Conservation (phyloP, 352 stramenopile species). For the Labyrinthula sp. region DNA sequence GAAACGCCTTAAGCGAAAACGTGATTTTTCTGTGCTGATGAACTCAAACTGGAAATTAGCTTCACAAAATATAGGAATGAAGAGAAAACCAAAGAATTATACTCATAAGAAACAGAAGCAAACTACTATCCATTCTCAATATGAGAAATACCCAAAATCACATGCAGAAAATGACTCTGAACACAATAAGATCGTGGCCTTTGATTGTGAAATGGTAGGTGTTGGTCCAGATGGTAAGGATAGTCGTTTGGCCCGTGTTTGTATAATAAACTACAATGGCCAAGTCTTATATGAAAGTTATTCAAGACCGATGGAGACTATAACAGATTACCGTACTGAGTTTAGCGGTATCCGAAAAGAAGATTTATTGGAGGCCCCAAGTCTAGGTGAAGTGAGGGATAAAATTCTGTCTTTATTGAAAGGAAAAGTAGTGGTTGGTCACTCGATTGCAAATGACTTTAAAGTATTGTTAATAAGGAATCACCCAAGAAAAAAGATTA, state of each 20-base stretch:
- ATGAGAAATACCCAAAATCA: no score
- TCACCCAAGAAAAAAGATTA: slow-evolving; percentile 44
- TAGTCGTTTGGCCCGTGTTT: slow-evolving; percentile 46
- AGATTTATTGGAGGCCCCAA: slow-evolving; percentile 37
- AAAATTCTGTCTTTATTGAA: slow-evolving; percentile 40
- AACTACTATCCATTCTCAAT: no score
- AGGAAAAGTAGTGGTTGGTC: slow-evolving; percentile 54
- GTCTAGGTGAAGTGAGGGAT: slow-evolving; percentile 32
- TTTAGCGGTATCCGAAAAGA: slow-evolving; percentile 43
- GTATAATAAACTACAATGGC: slow-evolving; percentile 47
- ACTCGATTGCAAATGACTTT: slow-evolving; percentile 53
- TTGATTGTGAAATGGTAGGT: slow-evolving; percentile 64
- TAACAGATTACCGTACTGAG: slow-evolving; percentile 58
- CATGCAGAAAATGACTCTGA: no score
- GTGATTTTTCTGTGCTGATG: no score
- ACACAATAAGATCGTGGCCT: no score
- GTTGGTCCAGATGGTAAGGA: slow-evolving; percentile 38
- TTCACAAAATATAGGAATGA: no score
- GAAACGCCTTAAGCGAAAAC: no score
- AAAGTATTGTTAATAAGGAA: slow-evolving; percentile 43
- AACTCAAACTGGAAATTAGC: no score
- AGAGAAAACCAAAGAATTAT: no score
- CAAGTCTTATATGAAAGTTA: slow-evolving; percentile 43
- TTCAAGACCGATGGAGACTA: slow-evolving; percentile 42
- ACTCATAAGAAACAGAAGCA: no score